Evolutionary conservation across 2,329 filamentous ascomycete species (phyloP), one percentile per base, ranked within the genome.

Genomic region (Fusarium multiceps): DNA sequence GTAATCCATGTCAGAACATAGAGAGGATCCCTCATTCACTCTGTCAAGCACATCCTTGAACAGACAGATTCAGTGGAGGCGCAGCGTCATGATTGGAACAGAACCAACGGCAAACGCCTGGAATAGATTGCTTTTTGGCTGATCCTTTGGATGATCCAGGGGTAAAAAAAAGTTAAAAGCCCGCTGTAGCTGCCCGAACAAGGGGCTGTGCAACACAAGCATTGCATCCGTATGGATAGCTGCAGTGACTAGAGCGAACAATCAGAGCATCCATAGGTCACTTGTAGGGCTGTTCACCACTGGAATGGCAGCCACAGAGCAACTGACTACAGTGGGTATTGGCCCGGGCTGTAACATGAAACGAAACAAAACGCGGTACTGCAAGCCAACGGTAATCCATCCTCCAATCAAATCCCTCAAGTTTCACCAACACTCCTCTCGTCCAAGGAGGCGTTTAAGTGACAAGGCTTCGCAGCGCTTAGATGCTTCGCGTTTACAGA

Each of bases 51-150:
- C 12, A 48, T 47, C 59, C 64, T 55, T 68, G 59, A 46, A 37
- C 21, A 30, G 41, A 23, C 14, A 27, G 12, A 27, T 43, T 58
- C 41, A 46, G 58, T 63, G 65, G 63, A 64, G 64, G 65, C 64
- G 64, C 65, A 68, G 53, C 46, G 25, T 27, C 34, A 28, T 66
- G 64, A 68, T 68, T 68, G 65, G 65, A 43, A 50, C 23, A 53
- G 55, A 43, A 21, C 57, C 57, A 48, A 28, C 42, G 28, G 14
- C n/a, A 23, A 50, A 23, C 13, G 32, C 49, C 46, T 56, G 45
- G 46, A 55, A 63, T 63, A 63, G 60, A 63, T 45, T 55, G 56
- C 37, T 34, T 46, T 50, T 42, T 42, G 49, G 49, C 23, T 53
- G 49, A 53, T 53, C 49, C 49, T 53, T 47, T 54, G 56, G 60